Base-by-base conservation (phyloP, 305 asterid genomes). In the Fraxinus angustifolia region DNA sequence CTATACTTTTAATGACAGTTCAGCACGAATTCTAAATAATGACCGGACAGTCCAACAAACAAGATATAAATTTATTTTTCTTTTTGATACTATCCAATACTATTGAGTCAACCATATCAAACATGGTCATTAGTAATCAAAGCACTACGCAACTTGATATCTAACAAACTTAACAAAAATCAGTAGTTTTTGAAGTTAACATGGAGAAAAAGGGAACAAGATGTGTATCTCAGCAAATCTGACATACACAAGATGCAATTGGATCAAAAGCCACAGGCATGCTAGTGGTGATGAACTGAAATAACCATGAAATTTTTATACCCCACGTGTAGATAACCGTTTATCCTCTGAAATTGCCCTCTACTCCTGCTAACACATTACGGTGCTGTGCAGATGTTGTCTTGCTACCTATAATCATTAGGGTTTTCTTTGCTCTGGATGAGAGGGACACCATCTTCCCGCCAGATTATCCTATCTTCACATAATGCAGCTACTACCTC, bases 401-500 rank as follows among this genome's bases (percentile, higher is more conserved):
- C 78, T 67, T 33, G 78, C 79, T 88, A 90, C 6, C 62, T 78
- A 83, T 78, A 89, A 0, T 85, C 79, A 58, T 77, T 3, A 7
- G 92, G 91, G 75, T 91, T 83, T 78, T 87, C 89, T 88, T 88
- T 88, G 88, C 91, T 89, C 56, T 19, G 92, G 78, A 93, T 92
- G 17, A 92, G 81, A 40, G 96, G 97, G 31, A 93, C 98, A 1
- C 96, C 98, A 82, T 92, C 98, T 77, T 89, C 86, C 42, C 98
- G 88, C 98, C 98, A 92, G 17, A 48, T 50, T 35, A 93, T 84
- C 58, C 96, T 86, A 23, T 90, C 98, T 73, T 93, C 95, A 30
- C 98, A 93, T 79, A 93, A 38, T 3, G 96, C 98, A 3, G 88
- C 83, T 0, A 86, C 91, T 50, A 89, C 97, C 40, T 94, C 93